Conservation (phyloP, 2,329 filamentous ascomycete genomes). For the Dichotomopilus funicola region DNA sequence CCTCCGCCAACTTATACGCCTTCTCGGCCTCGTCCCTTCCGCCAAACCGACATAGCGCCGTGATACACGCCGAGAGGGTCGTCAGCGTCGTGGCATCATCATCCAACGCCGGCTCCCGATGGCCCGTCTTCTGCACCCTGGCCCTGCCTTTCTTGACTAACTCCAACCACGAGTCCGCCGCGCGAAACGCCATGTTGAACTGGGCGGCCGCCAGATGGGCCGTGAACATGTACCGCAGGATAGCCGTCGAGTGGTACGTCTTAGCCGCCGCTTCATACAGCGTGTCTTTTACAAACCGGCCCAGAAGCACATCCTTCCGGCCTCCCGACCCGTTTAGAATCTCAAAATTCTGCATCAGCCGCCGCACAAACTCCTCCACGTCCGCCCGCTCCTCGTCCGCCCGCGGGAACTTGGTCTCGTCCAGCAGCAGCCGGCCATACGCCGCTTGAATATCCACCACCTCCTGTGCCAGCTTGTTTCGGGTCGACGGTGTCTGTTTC, state of each 20-base stretch:
- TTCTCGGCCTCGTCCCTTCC: constrained; percentile 69
- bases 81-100: constrained; percentile 68
- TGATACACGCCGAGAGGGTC: constrained; percentile 74
- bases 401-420: constrained; percentile 75
- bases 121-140: constrained; percentile 70
- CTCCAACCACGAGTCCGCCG: constrained; percentile 86
- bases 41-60: constrained; percentile 76
- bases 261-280: constrained; percentile 87
- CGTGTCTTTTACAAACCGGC: constrained; percentile 65
- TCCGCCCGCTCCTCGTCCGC: constrained; percentile 72
- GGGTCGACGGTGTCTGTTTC: constrained; percentile 39
- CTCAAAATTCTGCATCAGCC: constrained; percentile 79
- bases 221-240: constrained; percentile 78
- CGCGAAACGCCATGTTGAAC: constrained; percentile 84
- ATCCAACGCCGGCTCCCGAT: constrained; percentile 66
- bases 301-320: constrained; percentile 69
- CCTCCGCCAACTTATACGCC: constrained; percentile 61
- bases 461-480: constrained; percentile 64
- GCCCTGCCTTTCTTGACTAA: constrained; percentile 82
- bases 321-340: constrained; percentile 73
- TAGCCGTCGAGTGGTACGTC: constrained; percentile 89
- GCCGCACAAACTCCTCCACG: constrained; percentile 74
- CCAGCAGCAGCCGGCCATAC: constrained; percentile 73
- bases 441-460: constrained; percentile 70
- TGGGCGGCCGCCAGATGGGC: constrained; percentile 84